Percentiles rank a stretch among this genome's conserved stretches.
These are phyloP conservation scores for Tubosaeta brunneosetosa DNA, from an alignment of 768 basidiomycete species.

Conservation along the genomic window DNA sequence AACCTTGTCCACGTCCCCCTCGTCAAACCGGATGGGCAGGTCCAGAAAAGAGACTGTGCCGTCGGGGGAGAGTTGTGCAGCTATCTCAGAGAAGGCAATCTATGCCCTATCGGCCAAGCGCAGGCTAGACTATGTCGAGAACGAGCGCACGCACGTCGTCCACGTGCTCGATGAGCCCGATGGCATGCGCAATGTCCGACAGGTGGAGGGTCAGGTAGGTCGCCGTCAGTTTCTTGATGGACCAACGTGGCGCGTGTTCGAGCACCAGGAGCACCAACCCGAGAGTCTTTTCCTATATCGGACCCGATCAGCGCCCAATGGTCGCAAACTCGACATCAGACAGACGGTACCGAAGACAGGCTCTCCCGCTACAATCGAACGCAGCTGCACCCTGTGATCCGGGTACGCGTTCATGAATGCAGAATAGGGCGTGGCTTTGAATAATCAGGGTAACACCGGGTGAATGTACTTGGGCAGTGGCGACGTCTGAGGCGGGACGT, in stretches of 20 bases:
- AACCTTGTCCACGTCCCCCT: slow-evolving; percentile 56
- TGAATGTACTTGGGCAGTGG: slow-evolving; percentile 74
- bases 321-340: not conserved
- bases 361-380: slow-evolving; percentile 52
- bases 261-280: slow-evolving; percentile 68
- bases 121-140: slow-evolving; percentile 59
- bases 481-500: slow-evolving; percentile 20
- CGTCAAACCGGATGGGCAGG: slow-evolving; percentile 52
- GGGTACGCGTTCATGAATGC: slow-evolving; percentile 66
- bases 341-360: slow-evolving; percentile 48
- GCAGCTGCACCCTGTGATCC: slow-evolving; percentile 42
- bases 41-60: slow-evolving; percentile 75
- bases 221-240: slow-evolving; percentile 71
- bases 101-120: slow-evolving; percentile 20
- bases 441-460: slow-evolving; percentile 47
- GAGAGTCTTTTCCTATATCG: slow-evolving; percentile 59
- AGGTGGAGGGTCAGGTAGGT: slow-evolving; percentile 80
- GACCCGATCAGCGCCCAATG: slow-evolving; percentile 4
- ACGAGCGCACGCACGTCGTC: slow-evolving; percentile 57
- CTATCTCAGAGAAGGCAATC: slow-evolving; percentile 71
- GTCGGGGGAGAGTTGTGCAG: slow-evolving; percentile 56
- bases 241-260: slow-evolving; percentile 69
- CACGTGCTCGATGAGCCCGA: slow-evolving; percentile 38
- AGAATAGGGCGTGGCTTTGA: slow-evolving; percentile 67
- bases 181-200: slow-evolving; percentile 56